Conservation (phyloP, 2,329 filamentous ascomycete genomes). For the Penicillium polonicum region DNA sequence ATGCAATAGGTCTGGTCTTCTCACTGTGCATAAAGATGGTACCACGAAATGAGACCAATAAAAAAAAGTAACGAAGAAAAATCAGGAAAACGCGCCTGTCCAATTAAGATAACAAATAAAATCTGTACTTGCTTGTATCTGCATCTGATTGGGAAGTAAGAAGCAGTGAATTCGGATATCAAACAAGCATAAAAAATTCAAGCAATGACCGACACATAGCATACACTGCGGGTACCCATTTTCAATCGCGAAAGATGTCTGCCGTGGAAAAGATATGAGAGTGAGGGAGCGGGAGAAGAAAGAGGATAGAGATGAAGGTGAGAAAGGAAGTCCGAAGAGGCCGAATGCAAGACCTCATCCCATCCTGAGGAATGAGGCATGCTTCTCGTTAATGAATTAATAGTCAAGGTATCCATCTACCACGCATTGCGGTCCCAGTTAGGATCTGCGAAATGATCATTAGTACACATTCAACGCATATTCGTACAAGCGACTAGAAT, state of each 20-base stretch:
- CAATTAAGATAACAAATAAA: background rate
- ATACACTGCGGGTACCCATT: slow-evolving; percentile 15
- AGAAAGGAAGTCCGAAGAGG: background rate
- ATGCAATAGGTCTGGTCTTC: background rate
- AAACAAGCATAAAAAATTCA: slow-evolving; percentile 10
- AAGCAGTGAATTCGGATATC: slow-evolving; percentile 15
- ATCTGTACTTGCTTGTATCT: background rate
- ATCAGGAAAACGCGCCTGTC: background rate
- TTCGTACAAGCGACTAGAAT: background rate
- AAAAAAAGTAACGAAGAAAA: background rate
- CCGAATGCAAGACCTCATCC: background rate
- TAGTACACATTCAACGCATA: slow-evolving; percentile 9
- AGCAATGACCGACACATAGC: slow-evolving; percentile 16
- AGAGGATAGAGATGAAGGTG: background rate
- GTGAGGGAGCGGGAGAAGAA: background rate
- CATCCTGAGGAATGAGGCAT: background rate
- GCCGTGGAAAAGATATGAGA: slow-evolving; percentile 8
- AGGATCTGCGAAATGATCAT: slow-evolving; percentile 40
- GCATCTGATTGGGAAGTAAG: background rate
- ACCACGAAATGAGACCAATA: background rate
- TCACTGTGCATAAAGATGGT: background rate
- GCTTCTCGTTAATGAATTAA: slow-evolving; percentile 7
- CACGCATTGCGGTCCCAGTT: slow-evolving; percentile 87
- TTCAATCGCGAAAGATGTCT: slow-evolving; percentile 4
- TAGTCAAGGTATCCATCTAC: slow-evolving; percentile 45